These are phyloP conservation scores for Mycena belliarum DNA, from an alignment of 768 basidiomycete genomes.

Conservation along the genomic window DNA sequence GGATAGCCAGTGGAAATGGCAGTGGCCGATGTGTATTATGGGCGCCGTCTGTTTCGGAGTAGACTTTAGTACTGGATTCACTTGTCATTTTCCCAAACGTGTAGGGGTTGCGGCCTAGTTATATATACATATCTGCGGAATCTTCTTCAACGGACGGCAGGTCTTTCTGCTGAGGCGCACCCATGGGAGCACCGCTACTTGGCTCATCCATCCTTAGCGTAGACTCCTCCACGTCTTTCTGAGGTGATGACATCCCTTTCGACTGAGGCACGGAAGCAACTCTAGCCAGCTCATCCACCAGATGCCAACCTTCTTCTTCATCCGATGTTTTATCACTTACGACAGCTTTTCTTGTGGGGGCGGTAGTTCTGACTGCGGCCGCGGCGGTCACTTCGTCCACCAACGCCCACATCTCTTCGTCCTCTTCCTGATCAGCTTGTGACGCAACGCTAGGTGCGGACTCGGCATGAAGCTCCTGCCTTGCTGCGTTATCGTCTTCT, in stretches of 20 bases:
- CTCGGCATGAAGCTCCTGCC: background rate
- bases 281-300: background rate
- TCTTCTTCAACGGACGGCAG: slow-evolving; percentile 46
- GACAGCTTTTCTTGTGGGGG: background rate
- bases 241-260: too few relatives aligned
- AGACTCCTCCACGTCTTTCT: too few relatives aligned
- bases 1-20: slow-evolving; percentile 76
- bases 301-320: slow-evolving; percentile 4
- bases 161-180: slow-evolving; percentile 6
- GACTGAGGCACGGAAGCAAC: too few relatives aligned
- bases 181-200: too few relatives aligned
- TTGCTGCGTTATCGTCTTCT: background rate
- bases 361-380: slow-evolving; percentile 18
- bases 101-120: slow-evolving; percentile 1
- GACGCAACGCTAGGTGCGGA: background rate
- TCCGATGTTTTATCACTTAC: background rate
- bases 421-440: background rate
- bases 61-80: too few relatives aligned
- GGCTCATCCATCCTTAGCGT: too few relatives aligned
- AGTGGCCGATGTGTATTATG: slow-evolving; percentile 81
- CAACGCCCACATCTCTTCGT: slow-evolving; percentile 68
- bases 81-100: background rate
- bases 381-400: slow-evolving; percentile 52
- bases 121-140: slow-evolving; percentile 69
- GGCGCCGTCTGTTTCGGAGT: slow-evolving; percentile 45